Conservation (phyloP, 306 rosid species). For the Gastrolobium bilobum region DNA sequence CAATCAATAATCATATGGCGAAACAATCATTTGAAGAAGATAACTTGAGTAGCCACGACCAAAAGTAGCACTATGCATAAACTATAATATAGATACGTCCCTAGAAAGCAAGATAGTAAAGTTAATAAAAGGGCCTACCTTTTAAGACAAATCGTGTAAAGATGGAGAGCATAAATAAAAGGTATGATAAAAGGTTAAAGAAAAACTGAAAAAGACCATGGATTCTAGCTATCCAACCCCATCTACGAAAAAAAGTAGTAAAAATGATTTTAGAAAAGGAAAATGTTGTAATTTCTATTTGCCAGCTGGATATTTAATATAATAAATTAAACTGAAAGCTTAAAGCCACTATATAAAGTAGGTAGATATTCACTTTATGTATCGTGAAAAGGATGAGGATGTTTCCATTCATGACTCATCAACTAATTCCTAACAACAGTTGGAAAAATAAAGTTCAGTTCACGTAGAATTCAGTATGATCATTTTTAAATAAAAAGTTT, state of each 20-base stretch:
- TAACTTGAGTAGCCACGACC: conserved; percentile 28
- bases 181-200: conserved; percentile 5
- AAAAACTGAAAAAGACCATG: conserved; percentile 35
- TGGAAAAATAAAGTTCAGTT: not conserved
- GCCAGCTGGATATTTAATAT: conserved; percentile 14
- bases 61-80: conserved; percentile 7
- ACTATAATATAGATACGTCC: conserved; percentile 25
- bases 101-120: conserved; percentile 39
- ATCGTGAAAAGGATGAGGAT: conserved; percentile 24
- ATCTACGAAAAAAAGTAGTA: conserved; percentile 1
- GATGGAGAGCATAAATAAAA: conserved; percentile 41
- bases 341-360: conserved; percentile 30
- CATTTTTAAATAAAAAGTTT: too few species aligned
- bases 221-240: conserved; percentile 41
- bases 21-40: conserved; percentile 31
- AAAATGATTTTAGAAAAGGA: not conserved
- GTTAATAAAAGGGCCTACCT: conserved; percentile 18
- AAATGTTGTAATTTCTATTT: conserved; percentile 11
- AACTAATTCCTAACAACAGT: conserved; percentile 1
- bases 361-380: conserved; percentile 36
- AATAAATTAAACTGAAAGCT: conserved; percentile 21
- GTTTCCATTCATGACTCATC: conserved; percentile 32
- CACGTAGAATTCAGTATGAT: not conserved
- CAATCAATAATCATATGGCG: not conserved
- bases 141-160: conserved; percentile 42